Percentiles rank a stretch among this genome's conserved stretches.
phyloP scores from a whole-genome alignment of 83 land plant species.

The Isoetes engelmannii region DNA sequence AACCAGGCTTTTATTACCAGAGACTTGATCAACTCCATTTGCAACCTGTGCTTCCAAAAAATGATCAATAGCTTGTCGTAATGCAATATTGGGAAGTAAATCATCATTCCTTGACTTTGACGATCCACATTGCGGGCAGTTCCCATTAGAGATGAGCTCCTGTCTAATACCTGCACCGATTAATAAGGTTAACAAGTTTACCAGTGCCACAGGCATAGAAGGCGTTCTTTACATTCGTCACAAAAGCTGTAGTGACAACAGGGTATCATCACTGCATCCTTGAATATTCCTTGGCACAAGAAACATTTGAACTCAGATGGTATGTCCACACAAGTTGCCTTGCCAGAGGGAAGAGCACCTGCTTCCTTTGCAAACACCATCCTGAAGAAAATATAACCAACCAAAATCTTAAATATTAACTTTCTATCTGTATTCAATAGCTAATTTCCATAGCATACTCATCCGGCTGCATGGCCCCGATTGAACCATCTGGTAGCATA shows the following conservation, averaged over 20 bases:
- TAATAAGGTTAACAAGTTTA: not conserved
- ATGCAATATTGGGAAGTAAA: constrained; percentile 70
- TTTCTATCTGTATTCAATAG: not conserved
- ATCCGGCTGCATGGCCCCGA: constrained; percentile 28
- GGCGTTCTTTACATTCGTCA: constrained; percentile 49
- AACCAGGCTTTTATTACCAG: constrained; percentile 36
- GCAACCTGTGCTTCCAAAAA: constrained; percentile 51
- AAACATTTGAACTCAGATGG: constrained; percentile 74
- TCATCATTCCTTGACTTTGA: constrained; percentile 48
- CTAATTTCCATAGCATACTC: constrained; percentile 20
- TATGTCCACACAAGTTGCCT: constrained; percentile 30
- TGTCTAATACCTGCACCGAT: constrained; percentile 49
- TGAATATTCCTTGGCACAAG: constrained; percentile 55
- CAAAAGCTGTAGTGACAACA: constrained; percentile 95
- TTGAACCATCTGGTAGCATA: constrained; percentile 34
- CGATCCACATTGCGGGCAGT: constrained; percentile 77
- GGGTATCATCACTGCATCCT: constrained; percentile 87
- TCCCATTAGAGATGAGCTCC: constrained; percentile 41
- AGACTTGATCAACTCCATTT: constrained; percentile 33
- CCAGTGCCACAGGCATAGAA: not conserved
- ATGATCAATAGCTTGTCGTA: constrained; percentile 72
- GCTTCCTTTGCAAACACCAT: constrained; percentile 40
- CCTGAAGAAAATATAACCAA: constrained; percentile 18
- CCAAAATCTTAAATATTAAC: not conserved
- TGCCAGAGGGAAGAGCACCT: constrained; percentile 28